Evolutionary conservation across 805 yeast species (phyloP), one percentile per base, ranked within the genome.

Genomic region (Lipomyces mesembrius): DNA sequence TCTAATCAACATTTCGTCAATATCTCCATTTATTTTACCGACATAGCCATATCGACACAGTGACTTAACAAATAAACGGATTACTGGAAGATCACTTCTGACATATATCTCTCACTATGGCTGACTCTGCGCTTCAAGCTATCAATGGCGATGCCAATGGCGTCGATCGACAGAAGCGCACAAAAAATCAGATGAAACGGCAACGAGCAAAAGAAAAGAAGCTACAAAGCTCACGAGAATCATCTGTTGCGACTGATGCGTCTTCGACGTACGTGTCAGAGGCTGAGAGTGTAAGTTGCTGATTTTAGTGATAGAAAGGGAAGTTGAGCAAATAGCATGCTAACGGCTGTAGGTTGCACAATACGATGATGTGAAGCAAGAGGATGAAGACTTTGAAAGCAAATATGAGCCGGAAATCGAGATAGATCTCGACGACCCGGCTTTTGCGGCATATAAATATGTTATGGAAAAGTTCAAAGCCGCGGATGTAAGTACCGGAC

Each of bases 381-480:
- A 65, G 25, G 22, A 17, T 27, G 49, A 37, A 3, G 46, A 55
- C 4, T 29, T 25, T 20, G 66, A 63, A 20, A 39, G 35, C 12
- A 29, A 52, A 7, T 17, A 11, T 25, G 34, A 25, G 55, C 52
- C 27, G 37, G 29, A 29, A 4, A 39, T 34, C 14, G 65, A 64
- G 58, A 64, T 64, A 52, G 61, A 65, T 32, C 60, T 67, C 49
- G 70, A 75, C 4, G 76, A 75, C 37, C 80, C 82, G 0, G 71
- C 73, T 32, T 78, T 76, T 60, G 74, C 76, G 8, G 77, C 79
- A 53, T 82, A 78, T 66, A 73, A 75, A 64, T 60, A 71, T 2
- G 77, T 82, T 2, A 73, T 82, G 46, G 78, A 80, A 32, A 74
- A 73, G 61, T 82, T 82, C 71, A 74, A 77, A 37, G 68, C 75